Conservation (phyloP, 148 eudicot species). For the Cornus controversa region DNA sequence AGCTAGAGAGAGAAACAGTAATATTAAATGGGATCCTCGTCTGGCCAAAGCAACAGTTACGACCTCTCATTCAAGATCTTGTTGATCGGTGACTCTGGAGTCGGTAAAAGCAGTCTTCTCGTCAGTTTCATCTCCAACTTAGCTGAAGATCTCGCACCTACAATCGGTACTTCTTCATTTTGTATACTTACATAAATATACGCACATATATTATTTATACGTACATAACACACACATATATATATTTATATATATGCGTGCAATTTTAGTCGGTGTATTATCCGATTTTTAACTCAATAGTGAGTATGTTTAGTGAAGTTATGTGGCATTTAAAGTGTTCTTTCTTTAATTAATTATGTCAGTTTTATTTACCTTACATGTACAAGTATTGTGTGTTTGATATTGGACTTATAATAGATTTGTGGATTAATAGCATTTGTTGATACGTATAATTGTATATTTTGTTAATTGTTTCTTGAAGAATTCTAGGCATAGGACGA, state of each 20-base stretch:
- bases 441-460: neutral
- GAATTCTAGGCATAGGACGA: neutral
- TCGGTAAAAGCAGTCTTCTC: conserved; percentile 79
- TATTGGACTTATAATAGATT: neutral
- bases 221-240: neutral
- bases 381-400: neutral
- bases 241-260: neutral
- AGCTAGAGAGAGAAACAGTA: neutral
- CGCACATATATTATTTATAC: neutral
- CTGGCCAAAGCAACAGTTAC: conserved; percentile 44
- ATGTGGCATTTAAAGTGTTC: neutral
- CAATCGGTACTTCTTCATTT: conserved; percentile 54
- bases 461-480: neutral
- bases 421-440: neutral
- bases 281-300: neutral
- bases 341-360: neutral
- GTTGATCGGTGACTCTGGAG: conserved; percentile 75
- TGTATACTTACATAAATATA: neutral
- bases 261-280: neutral
- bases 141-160: conserved; percentile 73
- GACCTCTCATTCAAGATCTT: conserved; percentile 77
- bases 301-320: neutral
- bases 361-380: neutral
- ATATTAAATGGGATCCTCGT: conserved; percentile 16
- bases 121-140: conserved; percentile 67